Base-by-base conservation (phyloP, 192 early-diverging fungal genomes). In the Linnemannia exigua region DNA sequence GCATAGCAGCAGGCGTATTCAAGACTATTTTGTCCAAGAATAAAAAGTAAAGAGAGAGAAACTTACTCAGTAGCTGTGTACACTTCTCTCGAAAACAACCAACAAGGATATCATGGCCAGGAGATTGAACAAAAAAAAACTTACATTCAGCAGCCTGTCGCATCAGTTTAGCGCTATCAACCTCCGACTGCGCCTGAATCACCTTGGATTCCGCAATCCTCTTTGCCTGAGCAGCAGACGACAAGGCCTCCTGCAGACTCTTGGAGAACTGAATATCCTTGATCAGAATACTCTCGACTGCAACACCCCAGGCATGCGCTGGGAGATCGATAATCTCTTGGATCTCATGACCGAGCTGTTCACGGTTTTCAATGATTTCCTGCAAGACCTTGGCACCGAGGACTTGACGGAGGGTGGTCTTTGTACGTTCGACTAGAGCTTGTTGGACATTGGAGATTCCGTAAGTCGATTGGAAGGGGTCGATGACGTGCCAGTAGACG, bases 121-220 rank as follows among this genome's bases (percentile, higher is more conserved):
- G n/a, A n/a, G n/a, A n/a, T n/a, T 35, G 37, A 58, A 35, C 25
- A 22, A 25, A 63, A 5, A 25, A 54, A 36, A 72, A 74, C 77
- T 67, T 75, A 85, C 83, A 95, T 78, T 98, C 96, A 0, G 97
- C 94, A 37, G 97, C 96, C 81, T 98, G 94, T 38, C 96, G 92
- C 96, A 98, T 97, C 33, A 98, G 86, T 77, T 96, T 97, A 6
- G 97, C 97, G 36, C 95, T 89, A 58, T 97, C 95, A 12, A 97
- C 97, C 70, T 96, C 95, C 3, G 97, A 96, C 78, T 93, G 79
- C 0, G 97, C 96, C 28, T 96, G 93, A 81, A 98, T 98, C 38
- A 98, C 92, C 90, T 98, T 98, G 71, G 93, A 92, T 88, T 97
- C 94, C 33, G 95, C 97, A 67, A 98, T 90, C 17, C 97, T 91